These are phyloP conservation scores for Leucocoprinus birnbaumii DNA, from an alignment of 768 basidiomycete genomes.

Conservation along the genomic window DNA sequence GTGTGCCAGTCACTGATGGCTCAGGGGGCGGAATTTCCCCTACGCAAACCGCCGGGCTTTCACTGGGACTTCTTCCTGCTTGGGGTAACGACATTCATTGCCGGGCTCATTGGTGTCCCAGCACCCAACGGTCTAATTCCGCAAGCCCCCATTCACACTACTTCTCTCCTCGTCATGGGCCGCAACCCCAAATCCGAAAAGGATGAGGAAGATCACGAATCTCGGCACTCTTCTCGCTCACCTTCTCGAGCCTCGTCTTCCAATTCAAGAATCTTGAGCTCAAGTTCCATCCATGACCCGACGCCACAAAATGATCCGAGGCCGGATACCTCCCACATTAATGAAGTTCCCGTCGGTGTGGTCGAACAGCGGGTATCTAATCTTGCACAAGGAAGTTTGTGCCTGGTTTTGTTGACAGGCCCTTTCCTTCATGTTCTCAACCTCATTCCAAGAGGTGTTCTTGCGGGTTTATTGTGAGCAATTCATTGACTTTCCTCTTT, in stretches of 20 bases:
- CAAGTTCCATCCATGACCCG: constrained; percentile 12
- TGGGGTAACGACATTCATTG: constrained; percentile 86
- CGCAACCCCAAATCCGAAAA: constrained; percentile 31
- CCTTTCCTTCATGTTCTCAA: constrained; percentile 81
- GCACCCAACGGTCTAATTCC: constrained; percentile 86
- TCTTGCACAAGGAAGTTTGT: constrained; percentile 77
- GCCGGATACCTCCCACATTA: constrained; percentile 20
- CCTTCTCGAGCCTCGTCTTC: constrained; percentile 13
- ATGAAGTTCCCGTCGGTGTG: constrained; percentile 65
- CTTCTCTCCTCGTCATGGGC: constrained; percentile 73
- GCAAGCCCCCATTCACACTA: constrained; percentile 92
- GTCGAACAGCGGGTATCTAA: constrained; percentile 95
- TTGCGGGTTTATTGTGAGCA: constrained; percentile 84
- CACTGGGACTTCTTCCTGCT: constrained; percentile 90
- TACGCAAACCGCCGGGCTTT: constrained; percentile 87
- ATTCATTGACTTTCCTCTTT: neutral
- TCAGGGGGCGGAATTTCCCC: constrained; percentile 83
- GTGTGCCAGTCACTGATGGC: constrained; percentile 78
- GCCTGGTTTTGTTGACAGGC: constrained; percentile 74
- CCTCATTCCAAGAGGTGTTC: constrained; percentile 77
- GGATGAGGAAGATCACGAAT: constrained; percentile 21
- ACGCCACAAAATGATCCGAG: constrained; percentile 15
- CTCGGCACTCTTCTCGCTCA: neutral
- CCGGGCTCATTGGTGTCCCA: constrained; percentile 81
- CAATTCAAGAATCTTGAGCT: constrained; percentile 9